A percentile compares a stretch with the other conserved stretches of the same genome.
These are phyloP conservation scores for Phytophthora aleatoria DNA, from an alignment of 352 stramenopile genomes.

Conservation along the genomic window DNA sequence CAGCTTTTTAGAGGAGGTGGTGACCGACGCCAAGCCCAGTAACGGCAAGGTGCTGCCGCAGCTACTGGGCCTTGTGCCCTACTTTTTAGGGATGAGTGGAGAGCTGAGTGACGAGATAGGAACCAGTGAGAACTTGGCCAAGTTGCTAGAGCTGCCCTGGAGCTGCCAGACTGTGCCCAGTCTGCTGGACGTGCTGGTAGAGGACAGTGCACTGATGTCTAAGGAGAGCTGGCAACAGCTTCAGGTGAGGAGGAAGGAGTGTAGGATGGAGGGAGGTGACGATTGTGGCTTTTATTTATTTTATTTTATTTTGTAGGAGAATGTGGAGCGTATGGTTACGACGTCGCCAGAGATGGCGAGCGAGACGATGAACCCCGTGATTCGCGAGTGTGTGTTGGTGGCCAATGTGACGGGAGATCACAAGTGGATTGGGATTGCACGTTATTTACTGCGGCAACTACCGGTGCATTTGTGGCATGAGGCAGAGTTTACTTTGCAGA, in stretches of 20 bases:
- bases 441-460: slow-evolving; percentile 55
- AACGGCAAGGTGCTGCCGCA: slow-evolving; percentile 55
- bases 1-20: slow-evolving; percentile 54
- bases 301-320: slow-evolving; percentile 36
- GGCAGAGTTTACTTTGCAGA: slow-evolving; percentile 81
- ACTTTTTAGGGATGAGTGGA: slow-evolving; percentile 51
- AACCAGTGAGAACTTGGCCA: slow-evolving; percentile 52
- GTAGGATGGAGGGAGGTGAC: too few relatives aligned
- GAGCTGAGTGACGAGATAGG: slow-evolving; percentile 27
- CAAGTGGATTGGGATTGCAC: slow-evolving; percentile 59
- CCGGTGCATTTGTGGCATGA: slow-evolving; percentile 63
- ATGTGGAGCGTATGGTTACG: slow-evolving; percentile 51
- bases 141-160: slow-evolving; percentile 75
- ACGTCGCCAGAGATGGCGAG: slow-evolving; percentile 38
- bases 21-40: slow-evolving; percentile 27
- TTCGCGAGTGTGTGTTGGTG: slow-evolving; percentile 67
- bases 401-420: slow-evolving; percentile 45
- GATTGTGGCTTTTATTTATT: neutral
- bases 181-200: slow-evolving; percentile 64
- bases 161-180: slow-evolving; percentile 48
- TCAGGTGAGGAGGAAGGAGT: slow-evolving; percentile 36
- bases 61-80: slow-evolving; percentile 63
- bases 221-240: slow-evolving; percentile 55
- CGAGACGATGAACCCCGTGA: slow-evolving; percentile 63
- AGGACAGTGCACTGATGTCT: slow-evolving; percentile 52